Base-by-base conservation (phyloP, 2,329 filamentous ascomycete genomes). In the Neonectria ditissima region DNA sequence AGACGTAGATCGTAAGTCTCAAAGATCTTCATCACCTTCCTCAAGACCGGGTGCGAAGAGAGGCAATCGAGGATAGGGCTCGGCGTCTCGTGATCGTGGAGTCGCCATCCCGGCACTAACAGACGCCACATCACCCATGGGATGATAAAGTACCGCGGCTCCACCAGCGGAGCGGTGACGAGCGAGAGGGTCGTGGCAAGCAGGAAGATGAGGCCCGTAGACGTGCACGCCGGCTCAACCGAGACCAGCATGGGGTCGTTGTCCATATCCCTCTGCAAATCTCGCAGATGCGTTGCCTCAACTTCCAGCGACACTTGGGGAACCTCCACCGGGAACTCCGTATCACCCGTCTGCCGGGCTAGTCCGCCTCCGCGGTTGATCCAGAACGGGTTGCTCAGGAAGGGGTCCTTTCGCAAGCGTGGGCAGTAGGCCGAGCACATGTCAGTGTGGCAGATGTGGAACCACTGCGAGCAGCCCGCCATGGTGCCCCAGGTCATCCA, bases 71-170 rank as follows among this genome's bases (percentile, higher is more conserved):
- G 4, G 13, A 67, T 1, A 18, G 37, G 52, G 34, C 24, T 9
- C 1, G n/a, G 5, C 5, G 6, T 22, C 26, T 62, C 57, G 34
- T 73, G 70, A 24, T 71, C 68, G 37, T 72, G 66, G 5, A 73
- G 41, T 30, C 69, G 68, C 80, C 80, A 82, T 55, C 83, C 78
- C 0, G 93, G 93, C 1, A 97, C 80, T 73, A 97, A 86, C 8
- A 98, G 80, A 1, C 96, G 87, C 93, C 94, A 98, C 73, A 97
- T 89, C 9, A 97, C 87, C 93, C 94, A 99, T 0, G 95, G 94
- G 13, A 97, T 84, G 75, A 99, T 97, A 78, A 97, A 97, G 79
- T 99, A 99, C 14, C 96, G 88, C 14, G 96, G 96, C 77, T 99
- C 96, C 10, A 99, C 95, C 1, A 99, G 86, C 0, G 96, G 94